A percentile compares a stretch with the other conserved stretches of the same genome.
Evolutionary conservation across 1,139 yeast genomes (phyloP).

Genomic region (Eremothecium cymbalariae): DNA sequence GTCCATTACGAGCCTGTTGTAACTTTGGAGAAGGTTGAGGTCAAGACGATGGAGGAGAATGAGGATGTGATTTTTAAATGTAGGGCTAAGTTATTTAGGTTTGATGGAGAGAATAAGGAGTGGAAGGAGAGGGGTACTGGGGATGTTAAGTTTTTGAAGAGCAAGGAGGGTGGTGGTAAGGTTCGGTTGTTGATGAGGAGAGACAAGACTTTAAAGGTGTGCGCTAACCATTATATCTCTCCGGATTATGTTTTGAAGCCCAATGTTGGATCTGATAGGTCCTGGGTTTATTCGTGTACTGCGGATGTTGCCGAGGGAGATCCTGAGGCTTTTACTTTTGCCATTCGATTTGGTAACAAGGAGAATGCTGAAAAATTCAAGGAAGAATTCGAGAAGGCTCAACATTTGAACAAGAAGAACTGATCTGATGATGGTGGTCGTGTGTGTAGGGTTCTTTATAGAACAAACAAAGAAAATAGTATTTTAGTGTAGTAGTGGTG

Average conservation of each 20-base stretch:
- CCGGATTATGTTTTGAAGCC: slow-evolving; percentile 83
- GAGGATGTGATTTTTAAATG: slow-evolving; percentile 85
- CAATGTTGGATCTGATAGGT: slow-evolving; percentile 93
- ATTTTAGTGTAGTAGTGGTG: too few relatives aligned
- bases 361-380: slow-evolving; percentile 96
- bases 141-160: slow-evolving; percentile 91
- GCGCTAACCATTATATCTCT: slow-evolving; percentile 91
- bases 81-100: slow-evolving; percentile 91
- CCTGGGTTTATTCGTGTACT: slow-evolving; percentile 94
- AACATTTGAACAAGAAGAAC: slow-evolving; percentile 46
- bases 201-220: slow-evolving; percentile 94
- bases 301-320: slow-evolving; percentile 95
- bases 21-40: slow-evolving; percentile 90
- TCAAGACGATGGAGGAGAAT: slow-evolving; percentile 92
- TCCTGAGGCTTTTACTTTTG: slow-evolving; percentile 93
- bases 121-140: slow-evolving; percentile 99
- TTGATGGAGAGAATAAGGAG: slow-evolving; percentile 73
- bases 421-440: slow-evolving; percentile 1
- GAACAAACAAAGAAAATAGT: too few relatives aligned
- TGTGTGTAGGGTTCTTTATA: too few relatives aligned
- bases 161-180: slow-evolving; percentile 63
- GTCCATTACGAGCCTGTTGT: slow-evolving; percentile 96
- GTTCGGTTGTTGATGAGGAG: slow-evolving; percentile 95
- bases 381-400: slow-evolving; percentile 81
- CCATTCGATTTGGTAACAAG: slow-evolving; percentile 93